phyloP scores from a whole-genome alignment of 1,139 yeast genomes.

The Blastobotrys aristatus region DNA sequence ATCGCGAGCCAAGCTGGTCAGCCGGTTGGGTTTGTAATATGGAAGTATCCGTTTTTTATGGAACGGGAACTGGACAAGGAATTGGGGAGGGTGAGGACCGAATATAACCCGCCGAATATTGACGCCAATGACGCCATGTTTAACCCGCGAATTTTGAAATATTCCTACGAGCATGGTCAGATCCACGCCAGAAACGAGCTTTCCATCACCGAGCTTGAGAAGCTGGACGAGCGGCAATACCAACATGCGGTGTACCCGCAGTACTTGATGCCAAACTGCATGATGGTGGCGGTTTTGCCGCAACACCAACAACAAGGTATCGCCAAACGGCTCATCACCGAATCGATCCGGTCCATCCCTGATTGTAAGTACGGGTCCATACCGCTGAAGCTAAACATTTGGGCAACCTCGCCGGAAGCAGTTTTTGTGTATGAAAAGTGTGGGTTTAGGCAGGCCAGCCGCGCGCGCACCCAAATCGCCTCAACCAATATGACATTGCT shows the following conservation, averaged over 20 bases:
- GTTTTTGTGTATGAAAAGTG: neutral
- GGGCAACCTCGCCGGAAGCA: neutral
- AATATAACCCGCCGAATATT: neutral
- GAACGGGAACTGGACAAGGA: neutral
- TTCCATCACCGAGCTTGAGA: neutral
- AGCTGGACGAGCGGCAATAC: neutral
- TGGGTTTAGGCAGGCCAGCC: neutral
- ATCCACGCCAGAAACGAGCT: neutral
- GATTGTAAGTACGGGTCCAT: neutral
- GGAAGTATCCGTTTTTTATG: constrained; percentile 2
- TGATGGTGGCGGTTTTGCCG: neutral
- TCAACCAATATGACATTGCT: constrained; percentile 4
- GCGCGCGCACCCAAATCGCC: neutral
- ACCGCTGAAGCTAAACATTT: constrained; percentile 1
- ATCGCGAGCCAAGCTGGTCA: neutral
- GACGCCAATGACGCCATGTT: neutral
- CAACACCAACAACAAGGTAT: neutral
- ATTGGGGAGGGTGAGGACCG: neutral
- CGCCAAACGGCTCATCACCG: neutral
- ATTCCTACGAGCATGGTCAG: neutral
- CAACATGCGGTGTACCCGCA: neutral
- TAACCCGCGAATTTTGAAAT: neutral
- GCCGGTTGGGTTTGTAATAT: neutral
- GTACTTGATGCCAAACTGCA: neutral
- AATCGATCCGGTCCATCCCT: neutral